phyloP scores from a whole-genome alignment of 352 stramenopile genomes.

The Phytophthora idaei region DNA sequence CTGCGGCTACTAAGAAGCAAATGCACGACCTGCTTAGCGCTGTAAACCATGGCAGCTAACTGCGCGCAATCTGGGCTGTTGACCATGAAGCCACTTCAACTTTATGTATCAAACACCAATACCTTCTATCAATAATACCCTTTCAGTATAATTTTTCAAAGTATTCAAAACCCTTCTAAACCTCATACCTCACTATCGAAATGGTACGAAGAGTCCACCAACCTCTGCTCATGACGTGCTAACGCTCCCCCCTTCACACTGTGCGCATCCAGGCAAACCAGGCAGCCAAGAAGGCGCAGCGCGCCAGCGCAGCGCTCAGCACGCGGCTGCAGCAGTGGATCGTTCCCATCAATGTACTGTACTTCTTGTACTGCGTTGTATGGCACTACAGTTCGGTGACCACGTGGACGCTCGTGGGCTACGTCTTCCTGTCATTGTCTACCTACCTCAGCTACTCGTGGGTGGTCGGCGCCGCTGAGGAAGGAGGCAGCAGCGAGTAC shows the following conservation, averaged over 20 bases:
- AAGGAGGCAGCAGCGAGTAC: slow-evolving; percentile 83
- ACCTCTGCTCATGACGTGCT: background rate
- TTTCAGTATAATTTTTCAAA: background rate
- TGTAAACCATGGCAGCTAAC: too few relatives aligned
- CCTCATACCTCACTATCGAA: background rate
- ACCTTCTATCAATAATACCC: too few relatives aligned
- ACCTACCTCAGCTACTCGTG: slow-evolving; percentile 86
- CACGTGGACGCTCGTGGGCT: slow-evolving; percentile 71
- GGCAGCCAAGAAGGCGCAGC: slow-evolving; percentile 85
- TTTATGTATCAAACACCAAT: too few relatives aligned
- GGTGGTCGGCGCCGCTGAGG: slow-evolving; percentile 76
- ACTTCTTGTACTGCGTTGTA: slow-evolving; percentile 77
- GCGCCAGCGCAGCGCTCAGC: slow-evolving; percentile 69
- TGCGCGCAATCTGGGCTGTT: too few relatives aligned
- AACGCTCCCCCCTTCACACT: background rate
- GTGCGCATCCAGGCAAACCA: slow-evolving; percentile 68
- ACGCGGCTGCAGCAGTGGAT: slow-evolving; percentile 81
- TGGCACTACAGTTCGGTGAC: slow-evolving; percentile 76
- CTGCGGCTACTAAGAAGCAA: too few relatives aligned
- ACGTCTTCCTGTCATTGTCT: slow-evolving; percentile 62
- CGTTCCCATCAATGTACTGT: slow-evolving; percentile 80
- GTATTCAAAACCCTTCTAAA: too few relatives aligned
- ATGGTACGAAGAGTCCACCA: slow-evolving; percentile 17
- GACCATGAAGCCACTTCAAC: too few relatives aligned
- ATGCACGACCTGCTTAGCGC: too few relatives aligned